Conservation (phyloP, 345 rosid genomes). For the Aurinia saxatilis region DNA sequence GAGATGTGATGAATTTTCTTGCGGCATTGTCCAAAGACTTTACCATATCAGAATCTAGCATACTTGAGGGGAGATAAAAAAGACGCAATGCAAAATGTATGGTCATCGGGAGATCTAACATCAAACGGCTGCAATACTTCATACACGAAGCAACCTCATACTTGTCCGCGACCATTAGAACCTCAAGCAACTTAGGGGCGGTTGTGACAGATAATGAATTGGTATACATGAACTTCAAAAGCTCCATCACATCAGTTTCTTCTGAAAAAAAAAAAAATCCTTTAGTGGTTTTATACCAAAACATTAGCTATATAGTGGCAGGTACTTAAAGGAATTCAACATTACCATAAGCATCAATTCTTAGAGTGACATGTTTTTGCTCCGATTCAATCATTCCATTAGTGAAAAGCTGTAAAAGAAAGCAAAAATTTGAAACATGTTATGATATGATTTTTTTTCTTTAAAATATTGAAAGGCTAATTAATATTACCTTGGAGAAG, state of each 20-base stretch:
- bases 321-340: background rate
- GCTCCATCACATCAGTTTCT: slow-evolving; percentile 78
- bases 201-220: slow-evolving; percentile 39
- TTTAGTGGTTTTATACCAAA: too few relatives aligned
- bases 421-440: too few relatives aligned
- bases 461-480: too few relatives aligned
- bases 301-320: background rate
- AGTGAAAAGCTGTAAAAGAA: slow-evolving; percentile 49
- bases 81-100: slow-evolving; percentile 67
- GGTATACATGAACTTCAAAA: slow-evolving; percentile 68
- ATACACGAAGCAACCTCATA: slow-evolving; percentile 82
- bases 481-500: slow-evolving; percentile 50
- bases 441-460: too few relatives aligned
- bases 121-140: slow-evolving; percentile 62
- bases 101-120: slow-evolving; percentile 69
- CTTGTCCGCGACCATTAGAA: slow-evolving; percentile 76
- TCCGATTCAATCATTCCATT: slow-evolving; percentile 76
- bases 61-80: slow-evolving; percentile 65
- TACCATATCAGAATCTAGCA: slow-evolving; percentile 63
- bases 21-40: slow-evolving; percentile 72
- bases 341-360: slow-evolving; percentile 67
- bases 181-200: slow-evolving; percentile 55
- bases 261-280: slow-evolving; percentile 36
- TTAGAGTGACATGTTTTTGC: slow-evolving; percentile 56
- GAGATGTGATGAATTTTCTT: slow-evolving; percentile 49